Evolutionary conservation across 305 asterid species (phyloP).

Genomic region (Petunia hybrid): DNA sequence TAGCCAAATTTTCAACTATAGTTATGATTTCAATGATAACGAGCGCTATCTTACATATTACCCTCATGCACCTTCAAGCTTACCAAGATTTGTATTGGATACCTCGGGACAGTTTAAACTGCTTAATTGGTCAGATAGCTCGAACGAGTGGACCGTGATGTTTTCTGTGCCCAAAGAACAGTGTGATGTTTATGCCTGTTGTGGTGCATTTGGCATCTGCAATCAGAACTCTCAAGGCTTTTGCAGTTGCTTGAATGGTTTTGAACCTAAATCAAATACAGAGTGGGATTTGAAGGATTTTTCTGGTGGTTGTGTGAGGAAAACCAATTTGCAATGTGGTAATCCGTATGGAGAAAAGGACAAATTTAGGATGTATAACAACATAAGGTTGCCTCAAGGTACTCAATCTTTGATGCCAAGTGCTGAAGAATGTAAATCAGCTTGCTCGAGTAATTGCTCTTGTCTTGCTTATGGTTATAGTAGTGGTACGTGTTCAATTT

Average conservation of each 20-base stretch:
- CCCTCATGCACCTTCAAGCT: not conserved
- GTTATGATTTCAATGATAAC: not conserved
- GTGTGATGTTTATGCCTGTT: constrained; percentile 30
- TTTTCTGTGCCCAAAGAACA: not conserved
- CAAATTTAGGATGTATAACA: not conserved
- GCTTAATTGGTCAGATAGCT: not conserved
- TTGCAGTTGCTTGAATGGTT: constrained; percentile 30
- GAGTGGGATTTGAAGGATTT: constrained; percentile 25
- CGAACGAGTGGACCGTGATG: not conserved
- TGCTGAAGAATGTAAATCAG: constrained; percentile 16
- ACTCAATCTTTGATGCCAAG: not conserved
- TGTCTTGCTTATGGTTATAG: constrained; percentile 33
- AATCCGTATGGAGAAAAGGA: constrained; percentile 16
- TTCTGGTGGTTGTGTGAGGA: constrained; percentile 32
- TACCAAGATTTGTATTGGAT: not conserved
- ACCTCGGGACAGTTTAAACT: not conserved
- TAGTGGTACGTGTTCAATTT: constrained; percentile 45
- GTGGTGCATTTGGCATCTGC: constrained; percentile 30
- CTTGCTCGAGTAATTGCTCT: constrained; percentile 34
- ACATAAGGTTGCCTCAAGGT: not conserved
- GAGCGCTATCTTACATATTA: not conserved
- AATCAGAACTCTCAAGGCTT: not conserved
- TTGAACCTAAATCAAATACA: not conserved
- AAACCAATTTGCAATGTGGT: not conserved
- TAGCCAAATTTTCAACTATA: not conserved